phyloP scores from a whole-genome alignment of 306 rosid genomes.

The Pyrus bretschneideri region DNA sequence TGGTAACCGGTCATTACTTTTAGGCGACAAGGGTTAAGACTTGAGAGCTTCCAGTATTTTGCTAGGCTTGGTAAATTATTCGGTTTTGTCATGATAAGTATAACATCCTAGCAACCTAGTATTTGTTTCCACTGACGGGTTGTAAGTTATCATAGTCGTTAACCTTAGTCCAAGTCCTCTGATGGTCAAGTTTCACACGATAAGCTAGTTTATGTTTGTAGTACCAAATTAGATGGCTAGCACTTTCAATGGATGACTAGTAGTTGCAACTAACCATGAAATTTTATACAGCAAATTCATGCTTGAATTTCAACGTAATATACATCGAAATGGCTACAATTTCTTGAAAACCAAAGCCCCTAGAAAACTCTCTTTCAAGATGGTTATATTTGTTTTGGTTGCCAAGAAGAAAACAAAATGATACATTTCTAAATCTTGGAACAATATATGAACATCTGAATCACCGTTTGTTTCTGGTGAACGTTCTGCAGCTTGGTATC shows the following conservation, averaged over 20 bases:
- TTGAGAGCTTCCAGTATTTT: no score
- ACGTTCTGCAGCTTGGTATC: constrained; percentile 75
- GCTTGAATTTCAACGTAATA: not conserved
- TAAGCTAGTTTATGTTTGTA: not conserved
- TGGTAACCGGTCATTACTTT: no score
- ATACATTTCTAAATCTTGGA: not conserved
- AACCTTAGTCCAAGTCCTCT: no score
- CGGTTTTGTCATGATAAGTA: no score
- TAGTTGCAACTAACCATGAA: not conserved
- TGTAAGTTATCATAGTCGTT: no score
- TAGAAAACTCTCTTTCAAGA: not conserved
- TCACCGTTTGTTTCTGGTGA: constrained; percentile 13
- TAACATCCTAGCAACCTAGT: no score
- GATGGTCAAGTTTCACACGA: not conserved
- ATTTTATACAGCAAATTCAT: not conserved
- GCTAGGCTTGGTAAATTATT: no score
- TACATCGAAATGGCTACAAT: no score
- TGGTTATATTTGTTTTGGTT: not conserved
- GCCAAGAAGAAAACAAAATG: not conserved
- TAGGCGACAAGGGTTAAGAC: no score
- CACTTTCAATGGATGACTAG: not conserved
- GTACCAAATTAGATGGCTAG: not conserved
- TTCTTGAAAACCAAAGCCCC: not conserved
- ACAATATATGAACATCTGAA: not conserved
- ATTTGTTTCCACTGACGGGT: no score